Conservation (phyloP, 73 alveolate genomes). For the Paramecium sexaurelia region DNA sequence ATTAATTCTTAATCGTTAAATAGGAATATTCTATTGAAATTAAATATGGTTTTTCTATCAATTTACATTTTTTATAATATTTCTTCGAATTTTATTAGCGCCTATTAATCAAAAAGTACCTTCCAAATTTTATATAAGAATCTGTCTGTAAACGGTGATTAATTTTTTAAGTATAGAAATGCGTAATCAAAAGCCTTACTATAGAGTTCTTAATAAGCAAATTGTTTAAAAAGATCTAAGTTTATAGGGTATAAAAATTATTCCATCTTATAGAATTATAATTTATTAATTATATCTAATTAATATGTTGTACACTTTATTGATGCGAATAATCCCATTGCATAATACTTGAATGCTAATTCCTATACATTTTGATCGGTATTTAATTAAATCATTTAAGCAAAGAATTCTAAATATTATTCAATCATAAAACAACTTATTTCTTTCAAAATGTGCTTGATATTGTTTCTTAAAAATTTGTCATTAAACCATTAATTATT, state of each 20-base stretch:
- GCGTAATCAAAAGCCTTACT: not conserved
- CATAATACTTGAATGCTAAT: not conserved
- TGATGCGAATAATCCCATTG: conserved; percentile 3
- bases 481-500: not conserved
- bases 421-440: conserved; percentile 24
- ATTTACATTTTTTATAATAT: not conserved
- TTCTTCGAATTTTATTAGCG: not conserved
- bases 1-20: not conserved
- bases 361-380: not conserved
- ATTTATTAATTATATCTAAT: not conserved
- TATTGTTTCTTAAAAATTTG: not conserved
- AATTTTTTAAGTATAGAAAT: not conserved
- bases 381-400: not conserved
- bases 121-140: conserved; percentile 1
- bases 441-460: not conserved
- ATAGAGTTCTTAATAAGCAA: not conserved
- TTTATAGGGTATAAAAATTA: not conserved
- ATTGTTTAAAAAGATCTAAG: not conserved
- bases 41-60: not conserved
- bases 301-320: not conserved
- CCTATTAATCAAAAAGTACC: not conserved
- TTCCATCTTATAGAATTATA: conserved; percentile 1
- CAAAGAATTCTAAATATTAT: not conserved
- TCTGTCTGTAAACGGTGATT: not conserved
- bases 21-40: not conserved